These are phyloP conservation scores for Sporothrix globosa DNA, from an alignment of 2,329 filamentous ascomycete genomes.

Conservation along the genomic window DNA sequence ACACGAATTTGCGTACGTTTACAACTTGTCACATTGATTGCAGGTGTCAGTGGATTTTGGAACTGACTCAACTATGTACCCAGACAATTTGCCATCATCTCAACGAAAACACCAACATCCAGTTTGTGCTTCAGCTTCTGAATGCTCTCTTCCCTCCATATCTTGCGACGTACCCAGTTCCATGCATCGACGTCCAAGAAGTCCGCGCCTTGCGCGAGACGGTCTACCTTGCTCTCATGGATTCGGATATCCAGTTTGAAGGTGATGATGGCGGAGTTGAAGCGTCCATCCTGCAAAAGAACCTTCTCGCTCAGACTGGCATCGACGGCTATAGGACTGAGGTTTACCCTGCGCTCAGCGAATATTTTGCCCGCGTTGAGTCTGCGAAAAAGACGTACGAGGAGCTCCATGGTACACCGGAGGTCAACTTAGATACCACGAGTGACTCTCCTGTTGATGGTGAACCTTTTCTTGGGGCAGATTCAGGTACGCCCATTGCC, in stretches of 20 bases:
- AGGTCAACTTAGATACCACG: too few species aligned
- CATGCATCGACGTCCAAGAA: conserved; percentile 26
- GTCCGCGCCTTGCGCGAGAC: conserved; percentile 31
- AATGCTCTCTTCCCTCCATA: conserved; percentile 38
- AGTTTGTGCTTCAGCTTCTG: conserved; percentile 34
- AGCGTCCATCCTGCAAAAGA: background rate
- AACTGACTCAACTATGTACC: background rate
- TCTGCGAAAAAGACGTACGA: background rate
- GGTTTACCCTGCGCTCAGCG: conserved; percentile 31
- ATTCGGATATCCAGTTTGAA: background rate
- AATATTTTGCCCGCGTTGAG: conserved; percentile 30
- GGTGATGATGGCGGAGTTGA: background rate
- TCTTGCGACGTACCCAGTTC: conserved; percentile 34
- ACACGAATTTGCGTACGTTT: conserved; percentile 35
- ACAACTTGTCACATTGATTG: background rate
- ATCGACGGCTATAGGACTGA: conserved; percentile 30
- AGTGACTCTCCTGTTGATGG: too few species aligned
- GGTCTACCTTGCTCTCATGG: conserved; percentile 32
- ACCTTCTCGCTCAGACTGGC: conserved; percentile 26
- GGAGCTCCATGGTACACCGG: background rate
- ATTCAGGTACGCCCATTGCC: background rate
- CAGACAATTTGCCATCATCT: conserved; percentile 36
- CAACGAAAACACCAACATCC: background rate
- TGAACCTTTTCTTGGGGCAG: too few species aligned
- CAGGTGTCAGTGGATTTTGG: too few species aligned